Base-by-base conservation (phyloP, 805 yeast genomes). In the Cyberlindnera mycetangii region DNA sequence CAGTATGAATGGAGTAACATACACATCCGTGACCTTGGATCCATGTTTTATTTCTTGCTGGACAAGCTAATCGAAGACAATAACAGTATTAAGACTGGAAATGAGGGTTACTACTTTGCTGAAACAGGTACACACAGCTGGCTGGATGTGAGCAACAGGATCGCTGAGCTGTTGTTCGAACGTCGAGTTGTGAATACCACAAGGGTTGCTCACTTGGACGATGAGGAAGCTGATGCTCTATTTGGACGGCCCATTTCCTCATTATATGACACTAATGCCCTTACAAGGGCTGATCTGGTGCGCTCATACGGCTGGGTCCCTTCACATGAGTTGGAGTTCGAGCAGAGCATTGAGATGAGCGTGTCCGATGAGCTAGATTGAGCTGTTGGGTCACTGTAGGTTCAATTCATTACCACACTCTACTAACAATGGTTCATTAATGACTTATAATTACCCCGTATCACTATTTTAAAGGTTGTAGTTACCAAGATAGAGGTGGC, bases 51-150 rank as follows among this genome's bases (percentile, higher is more conserved):
- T 11, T 45, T 61, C 19, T 40, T 69, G 9, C 42, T 67, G 16
- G 18, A 51, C 7, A 59, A 54, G 34, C 44, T 66, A 2, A 11
- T 42, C 4, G 37, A 45, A 6, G 58, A 58, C 14, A 54, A 53
- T 32, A 32, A 49, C 22, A 37, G 47, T 7, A 49, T 67, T 35
- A 62, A 62, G 10, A 52, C 56, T 16, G 67, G 68, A 7, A 53
- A 49, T 37, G 37, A 61, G 9, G 73, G 73, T 7, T 67, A 65
- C 46, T 68, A 67, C 45, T 68, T 69, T 53, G 65, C 60, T 3
- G 60, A 66, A 7, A 53, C 48, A 31, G 63, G 61, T 3, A 59
- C 55, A 21, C 65, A 62, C 44, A 47, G 38, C 15, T 68, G 72
- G 71, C 47, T 49, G 15, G 59, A 59, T 21, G 61, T 63, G 24